Conservation (phyloP, 2,329 filamentous ascomycete species). For the Grosmannia serpens region DNA sequence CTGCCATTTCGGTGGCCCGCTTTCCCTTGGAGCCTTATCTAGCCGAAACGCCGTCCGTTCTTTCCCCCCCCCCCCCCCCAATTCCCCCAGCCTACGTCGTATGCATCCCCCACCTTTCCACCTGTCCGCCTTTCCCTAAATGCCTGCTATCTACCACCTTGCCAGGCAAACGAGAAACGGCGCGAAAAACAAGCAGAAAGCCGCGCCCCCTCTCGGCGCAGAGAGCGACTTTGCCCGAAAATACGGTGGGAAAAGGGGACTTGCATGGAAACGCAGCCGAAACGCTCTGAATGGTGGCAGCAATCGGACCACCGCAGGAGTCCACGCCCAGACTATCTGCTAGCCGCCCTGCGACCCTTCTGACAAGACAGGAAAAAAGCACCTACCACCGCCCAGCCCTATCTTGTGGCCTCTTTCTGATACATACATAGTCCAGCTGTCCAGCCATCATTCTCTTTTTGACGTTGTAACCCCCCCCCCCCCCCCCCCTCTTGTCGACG, state of each 20-base stretch:
- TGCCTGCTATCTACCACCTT: neutral
- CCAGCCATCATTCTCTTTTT: neutral
- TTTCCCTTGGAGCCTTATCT: constrained; percentile 9
- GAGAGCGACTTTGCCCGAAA: neutral
- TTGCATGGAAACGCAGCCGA: neutral
- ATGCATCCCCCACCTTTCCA: neutral
- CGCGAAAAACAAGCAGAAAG: neutral
- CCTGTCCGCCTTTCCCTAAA: neutral
- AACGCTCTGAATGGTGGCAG: neutral
- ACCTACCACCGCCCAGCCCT: neutral
- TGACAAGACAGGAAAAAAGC: neutral
- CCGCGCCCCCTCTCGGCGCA: neutral
- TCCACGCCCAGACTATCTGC: neutral
- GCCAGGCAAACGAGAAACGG: neutral
- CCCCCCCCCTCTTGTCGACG: neutral
- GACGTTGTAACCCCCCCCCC: neutral
- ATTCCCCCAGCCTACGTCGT: neutral
- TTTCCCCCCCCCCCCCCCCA: neutral
- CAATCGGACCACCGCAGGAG: neutral
- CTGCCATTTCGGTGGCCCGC: neutral
- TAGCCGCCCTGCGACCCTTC: neutral
- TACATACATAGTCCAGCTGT: neutral
- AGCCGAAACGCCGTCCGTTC: constrained; percentile 1
- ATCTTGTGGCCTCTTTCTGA: neutral
- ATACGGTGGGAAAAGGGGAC: neutral